Percentiles rank a stretch among this genome's conserved stretches.
These are phyloP conservation scores for Paecilomyces sp. DNA, from an alignment of 2,329 filamentous ascomycete genomes.

Conservation along the genomic window DNA sequence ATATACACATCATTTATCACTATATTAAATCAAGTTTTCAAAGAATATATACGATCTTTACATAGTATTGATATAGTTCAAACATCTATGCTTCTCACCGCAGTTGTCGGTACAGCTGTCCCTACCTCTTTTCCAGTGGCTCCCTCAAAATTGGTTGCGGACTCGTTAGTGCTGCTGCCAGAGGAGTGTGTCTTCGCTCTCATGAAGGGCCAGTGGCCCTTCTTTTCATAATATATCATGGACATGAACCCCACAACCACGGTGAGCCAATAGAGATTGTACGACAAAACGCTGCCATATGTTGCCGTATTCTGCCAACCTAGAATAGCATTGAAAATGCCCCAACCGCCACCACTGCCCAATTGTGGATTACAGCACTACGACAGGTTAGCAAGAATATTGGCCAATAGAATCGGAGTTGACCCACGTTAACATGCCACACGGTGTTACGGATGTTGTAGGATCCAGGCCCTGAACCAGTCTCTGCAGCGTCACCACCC, in stretches of 20 bases:
- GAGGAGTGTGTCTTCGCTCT: background rate
- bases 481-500: constrained; percentile 52
- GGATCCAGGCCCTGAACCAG: constrained; percentile 62
- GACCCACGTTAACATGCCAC: constrained; percentile 71
- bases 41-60: background rate
- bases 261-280: constrained; percentile 79
- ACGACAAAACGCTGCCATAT: constrained; percentile 77
- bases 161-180: background rate
- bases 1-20: background rate
- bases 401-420: background rate
- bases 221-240: constrained; percentile 35
- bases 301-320: constrained; percentile 88
- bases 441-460: constrained; percentile 73
- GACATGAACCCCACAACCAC: constrained; percentile 58
- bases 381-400: background rate
- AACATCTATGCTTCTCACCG: background rate
- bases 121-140: background rate
- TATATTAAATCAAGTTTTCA: background rate
- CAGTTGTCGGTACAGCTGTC: background rate
- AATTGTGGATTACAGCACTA: constrained; percentile 70
- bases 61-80: background rate
- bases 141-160: background rate
- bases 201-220: constrained; percentile 9
- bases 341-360: constrained; percentile 73
- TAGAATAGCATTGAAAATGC: constrained; percentile 76